Percentiles rank a stretch among this genome's conserved stretches.
Evolutionary conservation across 805 yeast species (phyloP).

Genomic region (Teunomyces tritomae): DNA sequence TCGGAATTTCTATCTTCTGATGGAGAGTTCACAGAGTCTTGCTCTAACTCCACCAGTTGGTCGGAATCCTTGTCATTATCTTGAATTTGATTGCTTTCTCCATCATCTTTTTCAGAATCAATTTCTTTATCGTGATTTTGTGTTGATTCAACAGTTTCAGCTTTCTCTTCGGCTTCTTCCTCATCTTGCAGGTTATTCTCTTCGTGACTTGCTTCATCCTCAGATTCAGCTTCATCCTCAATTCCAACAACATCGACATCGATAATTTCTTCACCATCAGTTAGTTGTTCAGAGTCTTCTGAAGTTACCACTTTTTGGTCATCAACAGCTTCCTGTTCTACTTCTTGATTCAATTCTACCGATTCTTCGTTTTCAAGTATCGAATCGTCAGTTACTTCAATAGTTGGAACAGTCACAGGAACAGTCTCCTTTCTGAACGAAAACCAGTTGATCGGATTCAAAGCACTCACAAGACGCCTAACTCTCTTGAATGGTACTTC

Average conservation of each 20-base stretch:
- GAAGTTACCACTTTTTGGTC: neutral
- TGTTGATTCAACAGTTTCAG: neutral
- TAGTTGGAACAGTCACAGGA: neutral
- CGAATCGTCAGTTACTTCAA: neutral
- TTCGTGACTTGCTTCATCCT: neutral
- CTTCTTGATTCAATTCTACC: neutral
- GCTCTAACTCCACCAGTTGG: neutral
- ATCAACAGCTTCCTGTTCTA: neutral
- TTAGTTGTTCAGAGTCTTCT: neutral
- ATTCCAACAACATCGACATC: neutral
- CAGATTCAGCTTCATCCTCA: neutral
- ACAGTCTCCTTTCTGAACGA: neutral
- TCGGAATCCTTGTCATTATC: neutral
- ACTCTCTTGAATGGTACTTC: neutral
- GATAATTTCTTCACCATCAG: neutral
- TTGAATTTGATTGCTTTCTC: neutral
- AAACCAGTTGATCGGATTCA: neutral
- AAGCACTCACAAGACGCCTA: neutral
- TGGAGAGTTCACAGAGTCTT: neutral
- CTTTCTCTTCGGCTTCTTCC: conserved; percentile 4
- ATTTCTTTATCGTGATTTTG: conserved; percentile 1
- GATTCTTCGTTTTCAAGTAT: neutral
- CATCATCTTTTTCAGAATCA: neutral
- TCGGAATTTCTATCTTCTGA: neutral
- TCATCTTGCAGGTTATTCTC: neutral